A percentile compares a stretch with the other conserved stretches of the same genome.
These are phyloP conservation scores for Cunninghamia lanceolata DNA, from an alignment of 75 land plant species.

Conservation along the genomic window DNA sequence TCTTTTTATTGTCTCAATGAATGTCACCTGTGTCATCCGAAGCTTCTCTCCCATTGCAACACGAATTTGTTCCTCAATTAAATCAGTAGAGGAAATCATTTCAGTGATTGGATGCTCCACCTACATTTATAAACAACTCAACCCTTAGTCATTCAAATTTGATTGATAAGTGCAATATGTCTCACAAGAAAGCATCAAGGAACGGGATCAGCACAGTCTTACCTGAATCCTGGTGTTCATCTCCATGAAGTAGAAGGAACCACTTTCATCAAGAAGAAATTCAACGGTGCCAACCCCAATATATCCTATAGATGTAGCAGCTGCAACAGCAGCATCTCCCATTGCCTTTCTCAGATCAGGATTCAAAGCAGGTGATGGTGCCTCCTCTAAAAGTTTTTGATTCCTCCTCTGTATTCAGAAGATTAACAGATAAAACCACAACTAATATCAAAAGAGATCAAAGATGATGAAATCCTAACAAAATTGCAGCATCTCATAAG, in stretches of 20 bases:
- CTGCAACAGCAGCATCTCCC: slow-evolving; percentile 99
- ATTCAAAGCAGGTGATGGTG: slow-evolving; percentile 96
- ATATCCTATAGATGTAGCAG: slow-evolving; percentile 94
- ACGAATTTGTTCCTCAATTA: slow-evolving; percentile 97
- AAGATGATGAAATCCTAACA: not conserved
- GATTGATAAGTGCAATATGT: not conserved
- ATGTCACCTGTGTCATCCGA: slow-evolving; percentile 74
- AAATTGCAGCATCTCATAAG: not conserved
- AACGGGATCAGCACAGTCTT: not conserved
- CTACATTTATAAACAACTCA: slow-evolving; percentile 22
- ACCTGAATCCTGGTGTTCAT: slow-evolving; percentile 99
- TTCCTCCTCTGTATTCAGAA: slow-evolving; percentile 71
- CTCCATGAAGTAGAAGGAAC: slow-evolving; percentile 95
- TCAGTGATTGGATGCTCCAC: slow-evolving; percentile 99
- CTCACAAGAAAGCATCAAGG: not conserved
- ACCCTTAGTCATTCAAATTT: not conserved
- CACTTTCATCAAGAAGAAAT: slow-evolving; percentile 93
- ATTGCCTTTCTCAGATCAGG: slow-evolving; percentile 89
- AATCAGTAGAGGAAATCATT: slow-evolving; percentile 89
- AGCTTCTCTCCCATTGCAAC: slow-evolving; percentile 95
- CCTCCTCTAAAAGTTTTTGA: slow-evolving; percentile 95
- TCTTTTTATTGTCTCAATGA: not conserved
- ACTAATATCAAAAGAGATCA: slow-evolving; percentile 8
- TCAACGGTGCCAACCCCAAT: slow-evolving; percentile 97
- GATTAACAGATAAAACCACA: not conserved